A percentile compares a stretch with the other conserved stretches of the same genome.
phyloP scores from a whole-genome alignment of 2,329 filamentous ascomycete genomes.

The Clonostachys byssicola region DNA sequence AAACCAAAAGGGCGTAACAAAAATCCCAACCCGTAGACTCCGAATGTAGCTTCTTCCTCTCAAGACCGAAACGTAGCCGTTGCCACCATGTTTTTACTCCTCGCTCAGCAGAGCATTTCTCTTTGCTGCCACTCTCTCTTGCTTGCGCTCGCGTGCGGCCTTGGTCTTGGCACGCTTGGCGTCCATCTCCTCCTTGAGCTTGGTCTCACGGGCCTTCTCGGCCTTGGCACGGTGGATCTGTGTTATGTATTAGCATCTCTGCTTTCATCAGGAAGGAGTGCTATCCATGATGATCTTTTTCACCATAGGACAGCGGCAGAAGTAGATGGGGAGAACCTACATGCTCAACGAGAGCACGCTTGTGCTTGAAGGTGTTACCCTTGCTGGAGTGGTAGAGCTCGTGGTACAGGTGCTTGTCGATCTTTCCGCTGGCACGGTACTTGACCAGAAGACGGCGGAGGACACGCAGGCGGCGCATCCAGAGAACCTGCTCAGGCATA shows the following conservation, averaged over 20 bases:
- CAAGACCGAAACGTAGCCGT: slow-evolving; percentile 39
- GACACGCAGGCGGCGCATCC: slow-evolving; percentile 99
- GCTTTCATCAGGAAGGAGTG: slow-evolving; percentile 2
- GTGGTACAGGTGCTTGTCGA: slow-evolving; percentile 99
- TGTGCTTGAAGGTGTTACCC: slow-evolving; percentile 99
- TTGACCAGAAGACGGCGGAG: slow-evolving; percentile 98
- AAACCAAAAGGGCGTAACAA: slow-evolving; percentile 38
- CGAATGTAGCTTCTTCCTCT: slow-evolving; percentile 51
- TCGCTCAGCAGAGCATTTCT: slow-evolving; percentile 79
- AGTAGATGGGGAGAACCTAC: slow-evolving; percentile 57
- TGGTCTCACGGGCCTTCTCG: slow-evolving; percentile 94
- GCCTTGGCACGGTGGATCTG: slow-evolving; percentile 99
- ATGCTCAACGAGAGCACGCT: slow-evolving; percentile 99
- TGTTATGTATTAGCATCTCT: slow-evolving; percentile 6
- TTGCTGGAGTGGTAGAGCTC: slow-evolving; percentile 99
- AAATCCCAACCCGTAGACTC: slow-evolving; percentile 56
- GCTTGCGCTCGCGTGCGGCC: slow-evolving; percentile 98
- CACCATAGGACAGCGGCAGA: not conserved
- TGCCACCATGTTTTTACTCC: slow-evolving; percentile 49
- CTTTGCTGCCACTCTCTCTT: slow-evolving; percentile 89
- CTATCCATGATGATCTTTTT: not conserved
- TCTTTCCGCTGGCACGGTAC: slow-evolving; percentile 99
- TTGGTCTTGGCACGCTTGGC: slow-evolving; percentile 99
- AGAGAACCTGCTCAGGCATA: slow-evolving; percentile 97
- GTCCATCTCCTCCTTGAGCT: slow-evolving; percentile 99